A percentile compares a stretch with the other conserved stretches of the same genome.
Evolutionary conservation across 1,284 basidiomycete genomes (phyloP).

Genomic region (Cutaneotrichosporon sp.): DNA sequence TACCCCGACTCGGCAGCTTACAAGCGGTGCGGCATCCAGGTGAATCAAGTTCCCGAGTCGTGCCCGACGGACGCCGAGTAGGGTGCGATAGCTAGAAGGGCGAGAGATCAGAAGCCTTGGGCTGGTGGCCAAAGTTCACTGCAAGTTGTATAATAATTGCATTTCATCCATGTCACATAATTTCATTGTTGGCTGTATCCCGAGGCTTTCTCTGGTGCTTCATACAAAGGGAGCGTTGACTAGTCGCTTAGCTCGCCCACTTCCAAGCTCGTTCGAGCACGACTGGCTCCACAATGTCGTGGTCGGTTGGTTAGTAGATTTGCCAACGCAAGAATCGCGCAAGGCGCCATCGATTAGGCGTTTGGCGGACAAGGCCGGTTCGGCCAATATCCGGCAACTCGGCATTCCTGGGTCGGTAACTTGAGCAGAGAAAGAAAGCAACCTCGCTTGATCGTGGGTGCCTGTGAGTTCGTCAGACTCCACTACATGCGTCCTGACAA

Average conservation of each 20-base stretch:
- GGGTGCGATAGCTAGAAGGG: background rate
- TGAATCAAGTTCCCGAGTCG: slow-evolving; percentile 45
- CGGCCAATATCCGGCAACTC: background rate
- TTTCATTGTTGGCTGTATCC: background rate
- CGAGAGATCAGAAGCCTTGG: background rate
- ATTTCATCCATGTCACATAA: background rate
- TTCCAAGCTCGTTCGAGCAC: too few species aligned
- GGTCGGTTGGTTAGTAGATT: background rate
- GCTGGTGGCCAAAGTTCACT: background rate
- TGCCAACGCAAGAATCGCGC: background rate
- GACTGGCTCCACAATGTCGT: too few species aligned
- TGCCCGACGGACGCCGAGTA: slow-evolving; percentile 54
- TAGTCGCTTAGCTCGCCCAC: too few species aligned
- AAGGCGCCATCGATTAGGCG: background rate
- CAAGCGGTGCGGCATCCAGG: slow-evolving; percentile 51
- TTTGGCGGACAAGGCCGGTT: background rate
- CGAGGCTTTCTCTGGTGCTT: too few species aligned
- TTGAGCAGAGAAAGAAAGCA: background rate
- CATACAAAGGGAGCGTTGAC: too few species aligned
- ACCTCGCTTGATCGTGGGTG: too few species aligned
- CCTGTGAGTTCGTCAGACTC: too few species aligned
- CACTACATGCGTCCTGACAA: too few species aligned
- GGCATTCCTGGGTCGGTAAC: background rate
- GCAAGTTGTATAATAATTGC: background rate
- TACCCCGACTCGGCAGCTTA: slow-evolving; percentile 49